phyloP scores from a whole-genome alignment of 768 basidiomycete species.

The Chlorophyllum brunneum region DNA sequence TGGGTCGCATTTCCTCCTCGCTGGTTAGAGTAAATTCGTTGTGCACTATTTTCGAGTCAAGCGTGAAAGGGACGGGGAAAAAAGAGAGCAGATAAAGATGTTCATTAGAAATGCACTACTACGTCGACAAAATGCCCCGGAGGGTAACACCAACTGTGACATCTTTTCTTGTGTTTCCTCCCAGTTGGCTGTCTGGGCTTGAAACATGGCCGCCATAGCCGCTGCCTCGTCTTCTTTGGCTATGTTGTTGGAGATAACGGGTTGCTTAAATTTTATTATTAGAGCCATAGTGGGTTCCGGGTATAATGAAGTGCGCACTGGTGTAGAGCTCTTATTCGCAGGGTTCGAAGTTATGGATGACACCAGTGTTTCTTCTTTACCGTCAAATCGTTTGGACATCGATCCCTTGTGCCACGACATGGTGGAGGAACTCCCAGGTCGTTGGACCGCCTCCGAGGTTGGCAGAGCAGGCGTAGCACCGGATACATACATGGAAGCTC shows the following conservation, averaged over 20 bases:
- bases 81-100: slow-evolving; percentile 39
- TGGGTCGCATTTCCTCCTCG: no score
- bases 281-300: neutral
- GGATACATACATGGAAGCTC: slow-evolving; percentile 72
- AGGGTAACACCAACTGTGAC: slow-evolving; percentile 90
- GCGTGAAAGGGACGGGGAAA: slow-evolving; percentile 18
- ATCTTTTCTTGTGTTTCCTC: slow-evolving; percentile 99
- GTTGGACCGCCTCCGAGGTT: slow-evolving; percentile 44
- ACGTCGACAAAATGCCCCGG: slow-evolving; percentile 53
- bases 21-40: slow-evolving; percentile 59
- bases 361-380: slow-evolving; percentile 55
- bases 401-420: slow-evolving; percentile 64
- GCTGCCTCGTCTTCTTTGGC: slow-evolving; percentile 78
- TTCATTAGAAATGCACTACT: slow-evolving; percentile 77
- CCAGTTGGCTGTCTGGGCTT: slow-evolving; percentile 92
- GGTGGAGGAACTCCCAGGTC: slow-evolving; percentile 31
- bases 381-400: slow-evolving; percentile 89
- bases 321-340: slow-evolving; percentile 28
- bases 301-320: slow-evolving; percentile 19
- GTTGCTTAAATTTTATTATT: slow-evolving; percentile 10
- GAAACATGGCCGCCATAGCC: slow-evolving; percentile 98
- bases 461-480: slow-evolving; percentile 39
- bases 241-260: slow-evolving; percentile 42
- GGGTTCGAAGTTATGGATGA: slow-evolving; percentile 19
- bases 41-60: slow-evolving; percentile 47